A percentile compares a stretch with the other conserved stretches of the same genome.
phyloP scores from a whole-genome alignment of 805 yeast species.

The Pichia phayaonensis region DNA sequence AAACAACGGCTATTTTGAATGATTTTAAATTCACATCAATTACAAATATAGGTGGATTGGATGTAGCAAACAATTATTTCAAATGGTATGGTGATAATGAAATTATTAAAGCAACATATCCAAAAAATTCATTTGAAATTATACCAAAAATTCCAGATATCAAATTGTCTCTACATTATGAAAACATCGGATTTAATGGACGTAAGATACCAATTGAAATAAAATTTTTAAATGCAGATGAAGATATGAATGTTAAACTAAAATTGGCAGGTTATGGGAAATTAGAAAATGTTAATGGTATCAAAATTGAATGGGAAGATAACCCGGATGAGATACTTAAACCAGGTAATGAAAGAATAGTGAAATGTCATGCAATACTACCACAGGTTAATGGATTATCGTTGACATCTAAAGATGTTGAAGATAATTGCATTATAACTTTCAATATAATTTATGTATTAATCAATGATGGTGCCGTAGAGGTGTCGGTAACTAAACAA shows the following conservation, averaged over 20 bases:
- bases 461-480: conserved; percentile 1
- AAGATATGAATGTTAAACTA: conserved; percentile 16
- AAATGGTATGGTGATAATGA: conserved; percentile 11
- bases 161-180: conserved; percentile 17
- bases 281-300: conserved; percentile 4
- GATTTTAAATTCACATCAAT: conserved; percentile 12
- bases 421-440: conserved; percentile 12
- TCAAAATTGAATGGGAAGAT: conserved; percentile 17
- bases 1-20: conserved; percentile 9
- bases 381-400: conserved; percentile 11
- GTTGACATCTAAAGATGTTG: not conserved
- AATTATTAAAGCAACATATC: conserved; percentile 13
- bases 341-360: not conserved
- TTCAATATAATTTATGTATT: conserved; percentile 13
- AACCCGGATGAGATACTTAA: conserved; percentile 4
- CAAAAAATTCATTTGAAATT: conserved; percentile 21
- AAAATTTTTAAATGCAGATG: conserved; percentile 21
- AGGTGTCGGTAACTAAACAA: conserved; percentile 1
- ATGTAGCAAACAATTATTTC: not conserved
- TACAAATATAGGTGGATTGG: not conserved
- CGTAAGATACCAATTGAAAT: conserved; percentile 24
- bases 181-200: conserved; percentile 26
- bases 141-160: conserved; percentile 35
- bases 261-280: not conserved
- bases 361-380: conserved; percentile 11